Evolutionary conservation across 2,329 filamentous ascomycete species (phyloP).

Genomic region (Colletotrichum noveboracense): DNA sequence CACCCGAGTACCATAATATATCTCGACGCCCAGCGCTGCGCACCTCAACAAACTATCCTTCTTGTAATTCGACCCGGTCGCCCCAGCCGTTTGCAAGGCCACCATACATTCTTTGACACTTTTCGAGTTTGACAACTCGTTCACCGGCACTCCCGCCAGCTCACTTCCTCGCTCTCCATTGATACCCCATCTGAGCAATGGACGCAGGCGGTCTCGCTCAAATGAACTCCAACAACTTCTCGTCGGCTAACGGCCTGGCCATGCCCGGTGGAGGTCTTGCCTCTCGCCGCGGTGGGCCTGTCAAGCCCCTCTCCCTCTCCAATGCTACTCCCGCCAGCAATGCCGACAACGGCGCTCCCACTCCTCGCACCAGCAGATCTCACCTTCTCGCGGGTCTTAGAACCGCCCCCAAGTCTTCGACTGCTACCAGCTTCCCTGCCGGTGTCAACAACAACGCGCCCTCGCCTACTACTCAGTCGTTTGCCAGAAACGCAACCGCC

Average conservation of each 20-base stretch:
- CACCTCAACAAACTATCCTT: constrained; percentile 17
- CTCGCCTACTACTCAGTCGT: constrained; percentile 48
- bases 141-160: background rate
- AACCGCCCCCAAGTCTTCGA: constrained; percentile 87
- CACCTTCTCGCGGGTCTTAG: constrained; percentile 92
- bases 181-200: constrained; percentile 58
- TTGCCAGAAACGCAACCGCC: constrained; percentile 47
- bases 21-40: background rate
- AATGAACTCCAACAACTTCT: constrained; percentile 91
- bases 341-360: constrained; percentile 72
- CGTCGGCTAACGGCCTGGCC: constrained; percentile 73
- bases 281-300: constrained; percentile 81
- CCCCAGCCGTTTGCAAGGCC: constrained; percentile 14
- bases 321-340: constrained; percentile 72
- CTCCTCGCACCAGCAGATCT: constrained; percentile 91
- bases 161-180: background rate
- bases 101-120: constrained; percentile 13
- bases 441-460: constrained; percentile 60
- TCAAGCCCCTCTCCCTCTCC: constrained; percentile 88
- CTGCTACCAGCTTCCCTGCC: constrained; percentile 70
- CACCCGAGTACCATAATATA: constrained; percentile 25
- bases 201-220: constrained; percentile 99
- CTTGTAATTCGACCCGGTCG: constrained; percentile 24
- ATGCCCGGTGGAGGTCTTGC: constrained; percentile 83
- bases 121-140: constrained; percentile 9